These are phyloP conservation scores for Mentha longifolia DNA, from an alignment of 257 asterid genomes.

Conservation along the genomic window DNA sequence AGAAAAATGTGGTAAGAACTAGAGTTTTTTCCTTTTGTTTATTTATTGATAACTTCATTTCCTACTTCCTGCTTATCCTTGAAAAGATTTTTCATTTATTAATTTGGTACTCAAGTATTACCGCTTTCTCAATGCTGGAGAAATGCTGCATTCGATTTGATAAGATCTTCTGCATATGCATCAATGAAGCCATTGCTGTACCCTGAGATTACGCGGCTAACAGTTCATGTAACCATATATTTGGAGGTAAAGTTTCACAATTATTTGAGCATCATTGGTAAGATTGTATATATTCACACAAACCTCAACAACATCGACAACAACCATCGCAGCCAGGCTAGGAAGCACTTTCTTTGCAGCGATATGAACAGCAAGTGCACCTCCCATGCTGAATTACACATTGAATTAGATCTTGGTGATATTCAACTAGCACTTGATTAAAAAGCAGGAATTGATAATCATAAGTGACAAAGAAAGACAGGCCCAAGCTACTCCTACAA, in stretches of 20 bases:
- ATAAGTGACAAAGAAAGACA: conserved; percentile 8
- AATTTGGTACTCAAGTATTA: conserved; percentile 37
- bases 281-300: conserved; percentile 8
- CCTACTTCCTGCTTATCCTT: background rate
- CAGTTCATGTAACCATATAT: conserved; percentile 18
- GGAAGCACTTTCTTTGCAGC: conserved; percentile 85
- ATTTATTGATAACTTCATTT: background rate
- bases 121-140: conserved; percentile 87
- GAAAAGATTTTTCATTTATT: background rate
- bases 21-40: background rate
- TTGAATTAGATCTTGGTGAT: background rate
- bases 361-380: conserved; percentile 86
- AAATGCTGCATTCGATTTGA: conserved; percentile 88
- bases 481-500: background rate
- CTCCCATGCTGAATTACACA: conserved; percentile 77
- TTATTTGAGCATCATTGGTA: conserved; percentile 14
- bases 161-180: conserved; percentile 92
- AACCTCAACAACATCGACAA: conserved; percentile 99
- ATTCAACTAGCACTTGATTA: conserved; percentile 1
- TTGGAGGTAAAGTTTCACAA: conserved; percentile 20
- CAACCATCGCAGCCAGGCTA: conserved; percentile 80
- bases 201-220: conserved; percentile 64
- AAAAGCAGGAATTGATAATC: background rate
- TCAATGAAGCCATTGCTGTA: conserved; percentile 88
- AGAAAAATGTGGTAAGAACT: background rate